Base-by-base conservation (phyloP, 331 rosid species). In the Pyracantha coccinea region DNA sequence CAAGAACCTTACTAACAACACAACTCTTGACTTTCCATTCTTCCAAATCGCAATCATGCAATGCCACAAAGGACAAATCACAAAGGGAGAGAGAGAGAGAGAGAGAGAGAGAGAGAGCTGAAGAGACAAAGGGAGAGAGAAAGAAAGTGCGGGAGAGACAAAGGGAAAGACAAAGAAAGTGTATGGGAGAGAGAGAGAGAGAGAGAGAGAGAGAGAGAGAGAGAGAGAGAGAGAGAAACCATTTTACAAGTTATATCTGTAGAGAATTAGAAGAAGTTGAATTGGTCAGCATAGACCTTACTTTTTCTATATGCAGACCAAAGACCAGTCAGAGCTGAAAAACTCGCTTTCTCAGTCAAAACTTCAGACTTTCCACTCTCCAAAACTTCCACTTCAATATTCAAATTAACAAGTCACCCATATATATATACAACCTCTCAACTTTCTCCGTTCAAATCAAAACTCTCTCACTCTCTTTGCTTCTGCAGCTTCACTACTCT, bases 301-400 rank as follows among this genome's bases (percentile, higher is more conserved):
- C 24, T 13, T 32, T 50, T 69, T 52, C 79, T 65, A 53, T 24
- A 55, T 25, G 61, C 53, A 64, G 78, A 80, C 79, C 85, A 78
- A 75, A 76, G 85, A 78, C 82, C 50, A 57, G 88, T 89, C 90
- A 78, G 68, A 33, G 93, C 90, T 82, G 90, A 83, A 90, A 74
- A 83, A 88, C 85, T 84, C 85, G 84, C 73, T 85, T 80, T 80
- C 90, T 68, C 76, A 62, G 89, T 89, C 95, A 82, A 87, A 79
- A 78, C 79, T 9, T 24, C 55, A 17, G 71, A 76, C 89, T 78
- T 82, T 81, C 88, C 47, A 57, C 53, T 68, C 53, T 25, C 68
- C 41, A 24, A 31, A 17, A 59, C 24, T 31, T 31, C 45, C 68
- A 31, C 68, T 63, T 19, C 4, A 32, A 1, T 63, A 17, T 63